These are phyloP conservation scores for Candida ipomoeae DNA, from an alignment of 805 yeast species.

Conservation along the genomic window DNA sequence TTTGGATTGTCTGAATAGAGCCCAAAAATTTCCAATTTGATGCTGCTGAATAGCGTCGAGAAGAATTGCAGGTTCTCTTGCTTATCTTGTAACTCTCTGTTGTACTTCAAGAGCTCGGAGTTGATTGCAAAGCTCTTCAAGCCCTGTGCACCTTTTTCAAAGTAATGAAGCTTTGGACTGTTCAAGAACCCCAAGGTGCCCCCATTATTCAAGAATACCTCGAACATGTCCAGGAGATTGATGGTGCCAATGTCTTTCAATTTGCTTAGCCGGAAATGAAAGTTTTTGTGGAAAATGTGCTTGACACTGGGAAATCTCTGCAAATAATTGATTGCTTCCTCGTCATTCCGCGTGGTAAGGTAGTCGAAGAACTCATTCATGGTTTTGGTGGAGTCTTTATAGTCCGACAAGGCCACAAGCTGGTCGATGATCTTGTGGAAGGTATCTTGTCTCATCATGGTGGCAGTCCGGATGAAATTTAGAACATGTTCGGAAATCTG, in stretches of 20 bases:
- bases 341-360: slow-evolving; percentile 33
- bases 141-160: slow-evolving; percentile 34
- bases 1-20: slow-evolving; percentile 19
- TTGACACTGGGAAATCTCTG: slow-evolving; percentile 27
- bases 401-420: slow-evolving; percentile 17
- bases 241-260: slow-evolving; percentile 13
- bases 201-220: slow-evolving; percentile 32
- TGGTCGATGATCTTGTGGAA: slow-evolving; percentile 17
- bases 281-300: slow-evolving; percentile 25
- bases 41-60: slow-evolving; percentile 43
- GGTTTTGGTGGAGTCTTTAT: slow-evolving; percentile 15
- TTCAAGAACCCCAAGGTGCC: slow-evolving; percentile 31
- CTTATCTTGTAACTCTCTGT: slow-evolving; percentile 59
- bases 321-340: slow-evolving; percentile 28
- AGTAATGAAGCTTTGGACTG: slow-evolving; percentile 30
- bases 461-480: slow-evolving; percentile 33
- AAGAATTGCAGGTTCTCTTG: slow-evolving; percentile 54
- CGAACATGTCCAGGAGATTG: slow-evolving; percentile 26
- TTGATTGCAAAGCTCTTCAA: slow-evolving; percentile 33
- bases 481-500: slow-evolving; percentile 26
- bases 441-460: slow-evolving; percentile 28
- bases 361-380: slow-evolving; percentile 27
- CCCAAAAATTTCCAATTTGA: slow-evolving; percentile 42
- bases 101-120: slow-evolving; percentile 45
- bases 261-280: slow-evolving; percentile 20